Percentiles rank a stretch among this genome's conserved stretches.
phyloP scores from a whole-genome alignment of 1,284 basidiomycete genomes.

The Flammula alnicola region DNA sequence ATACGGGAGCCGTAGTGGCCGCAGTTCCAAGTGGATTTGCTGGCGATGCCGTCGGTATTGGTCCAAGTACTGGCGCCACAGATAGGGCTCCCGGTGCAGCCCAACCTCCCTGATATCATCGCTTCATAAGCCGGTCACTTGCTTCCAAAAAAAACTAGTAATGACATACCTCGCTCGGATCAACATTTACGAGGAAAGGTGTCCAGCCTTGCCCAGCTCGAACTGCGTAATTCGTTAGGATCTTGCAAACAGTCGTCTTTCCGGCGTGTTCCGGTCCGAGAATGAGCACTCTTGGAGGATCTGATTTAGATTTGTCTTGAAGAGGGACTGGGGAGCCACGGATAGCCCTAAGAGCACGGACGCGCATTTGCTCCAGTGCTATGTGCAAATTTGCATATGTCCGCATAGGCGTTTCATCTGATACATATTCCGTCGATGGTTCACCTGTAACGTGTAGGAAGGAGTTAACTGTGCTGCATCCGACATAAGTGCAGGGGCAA shows the following conservation, averaged over 20 bases:
- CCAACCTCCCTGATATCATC: conserved; percentile 92
- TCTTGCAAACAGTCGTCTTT: conserved; percentile 91
- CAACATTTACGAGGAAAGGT: conserved; percentile 85
- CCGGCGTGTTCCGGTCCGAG: conserved; percentile 93
- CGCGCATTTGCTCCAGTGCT: conserved; percentile 89
- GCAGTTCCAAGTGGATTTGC: conserved; percentile 85
- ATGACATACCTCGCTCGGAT: conserved; percentile 82
- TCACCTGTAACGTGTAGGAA: conserved; percentile 70
- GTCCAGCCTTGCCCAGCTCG: conserved; percentile 83
- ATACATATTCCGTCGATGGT: conserved; percentile 93
- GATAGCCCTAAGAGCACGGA: conserved; percentile 69
- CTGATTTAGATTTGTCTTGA: conserved; percentile 47
- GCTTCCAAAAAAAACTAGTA: too few relatives aligned
- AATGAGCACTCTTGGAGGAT: conserved; percentile 88
- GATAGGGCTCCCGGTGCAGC: conserved; percentile 89
- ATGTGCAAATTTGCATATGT: conserved; percentile 90
- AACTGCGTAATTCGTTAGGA: conserved; percentile 85
- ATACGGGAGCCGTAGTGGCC: conserved; percentile 85
- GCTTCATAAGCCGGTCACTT: too few relatives aligned
- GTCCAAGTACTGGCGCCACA: conserved; percentile 73
- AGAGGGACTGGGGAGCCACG: conserved; percentile 58
- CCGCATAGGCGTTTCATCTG: conserved; percentile 91
- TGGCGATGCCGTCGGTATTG: conserved; percentile 87
- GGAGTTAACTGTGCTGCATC: conserved; percentile 8
- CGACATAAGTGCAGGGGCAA: background rate